phyloP scores from a whole-genome alignment of 2,329 filamentous ascomycete species.

The Chaetothyriales sp. region DNA sequence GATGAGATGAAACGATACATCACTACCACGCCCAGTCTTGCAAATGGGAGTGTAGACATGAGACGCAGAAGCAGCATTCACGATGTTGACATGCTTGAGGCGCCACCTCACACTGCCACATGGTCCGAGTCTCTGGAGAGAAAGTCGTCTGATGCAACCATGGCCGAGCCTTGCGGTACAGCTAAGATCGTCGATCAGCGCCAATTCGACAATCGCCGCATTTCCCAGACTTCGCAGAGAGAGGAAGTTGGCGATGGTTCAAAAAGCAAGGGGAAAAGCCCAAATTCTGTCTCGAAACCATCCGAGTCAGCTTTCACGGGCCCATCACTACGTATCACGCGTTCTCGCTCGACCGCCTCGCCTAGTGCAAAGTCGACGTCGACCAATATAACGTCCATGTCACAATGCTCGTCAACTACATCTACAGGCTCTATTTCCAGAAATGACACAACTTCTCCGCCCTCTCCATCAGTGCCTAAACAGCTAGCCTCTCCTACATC shows the following conservation, averaged over 20 bases:
- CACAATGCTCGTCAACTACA: slow-evolving; percentile 10
- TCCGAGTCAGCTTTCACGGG: slow-evolving; percentile 2
- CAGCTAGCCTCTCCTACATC: slow-evolving; percentile 7
- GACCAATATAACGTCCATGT: neutral
- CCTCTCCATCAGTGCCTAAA: slow-evolving; percentile 7
- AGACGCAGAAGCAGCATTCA: neutral
- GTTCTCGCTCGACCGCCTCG: neutral
- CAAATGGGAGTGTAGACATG: neutral
- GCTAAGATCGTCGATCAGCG: neutral
- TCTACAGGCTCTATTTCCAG: slow-evolving; percentile 16
- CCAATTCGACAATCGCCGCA: neutral
- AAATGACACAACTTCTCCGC: slow-evolving; percentile 8
- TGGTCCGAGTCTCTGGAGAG: neutral
- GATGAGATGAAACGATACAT: slow-evolving; percentile 51
- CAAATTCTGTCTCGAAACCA: slow-evolving; percentile 5
- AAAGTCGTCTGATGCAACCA: neutral
- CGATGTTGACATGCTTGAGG: neutral
- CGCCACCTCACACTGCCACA: neutral
- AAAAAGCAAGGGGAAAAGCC: slow-evolving; percentile 1
- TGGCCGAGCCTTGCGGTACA: neutral
- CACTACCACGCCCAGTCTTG: slow-evolving; percentile 21
- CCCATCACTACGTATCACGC: slow-evolving; percentile 1
- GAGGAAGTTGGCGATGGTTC: slow-evolving; percentile 7
- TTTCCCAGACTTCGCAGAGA: neutral
- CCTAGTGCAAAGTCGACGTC: neutral